These are phyloP conservation scores for Staphylotrichum tortipilum DNA, from an alignment of 495 filamentous ascomycete genomes.

Conservation along the genomic window DNA sequence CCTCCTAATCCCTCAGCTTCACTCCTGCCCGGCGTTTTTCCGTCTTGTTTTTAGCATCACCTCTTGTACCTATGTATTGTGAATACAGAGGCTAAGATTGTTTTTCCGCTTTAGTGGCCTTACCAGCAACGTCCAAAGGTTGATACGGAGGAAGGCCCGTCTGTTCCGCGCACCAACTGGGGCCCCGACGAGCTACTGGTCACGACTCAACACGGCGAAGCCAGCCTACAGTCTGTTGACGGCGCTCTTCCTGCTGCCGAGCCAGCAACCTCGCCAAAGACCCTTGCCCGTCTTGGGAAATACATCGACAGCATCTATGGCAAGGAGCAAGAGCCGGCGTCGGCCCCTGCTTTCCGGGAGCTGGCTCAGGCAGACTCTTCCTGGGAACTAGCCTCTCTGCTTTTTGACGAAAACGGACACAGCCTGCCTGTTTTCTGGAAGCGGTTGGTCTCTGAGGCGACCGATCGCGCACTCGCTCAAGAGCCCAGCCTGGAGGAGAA, in stretches of 20 bases:
- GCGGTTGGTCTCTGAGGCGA: conserved; percentile 49
- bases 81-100: conserved; percentile 32
- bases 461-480: conserved; percentile 42
- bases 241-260: conserved; percentile 4
- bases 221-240: conserved; percentile 17
- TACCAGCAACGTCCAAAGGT: conserved; percentile 69
- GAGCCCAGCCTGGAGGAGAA: conserved; percentile 63
- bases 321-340: conserved; percentile 15
- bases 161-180: conserved; percentile 64
- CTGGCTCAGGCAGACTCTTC: conserved; percentile 50
- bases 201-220: conserved; percentile 38
- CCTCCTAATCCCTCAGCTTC: conserved; percentile 47
- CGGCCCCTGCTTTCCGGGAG: conserved; percentile 10
- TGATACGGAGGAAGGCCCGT: conserved; percentile 50
- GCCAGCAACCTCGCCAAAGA: conserved; percentile 2
- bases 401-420: conserved; percentile 66
- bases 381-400: conserved; percentile 72
- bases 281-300: conserved; percentile 21
- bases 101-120: conserved; percentile 62
- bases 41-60: too few species aligned
- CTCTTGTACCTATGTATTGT: conserved; percentile 27
- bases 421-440: conserved; percentile 54
- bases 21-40: conserved; percentile 23
- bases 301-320: conserved; percentile 20
- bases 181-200: conserved; percentile 63